phyloP scores from a whole-genome alignment of 768 basidiomycete species.

The Termitomyces titanicus region DNA sequence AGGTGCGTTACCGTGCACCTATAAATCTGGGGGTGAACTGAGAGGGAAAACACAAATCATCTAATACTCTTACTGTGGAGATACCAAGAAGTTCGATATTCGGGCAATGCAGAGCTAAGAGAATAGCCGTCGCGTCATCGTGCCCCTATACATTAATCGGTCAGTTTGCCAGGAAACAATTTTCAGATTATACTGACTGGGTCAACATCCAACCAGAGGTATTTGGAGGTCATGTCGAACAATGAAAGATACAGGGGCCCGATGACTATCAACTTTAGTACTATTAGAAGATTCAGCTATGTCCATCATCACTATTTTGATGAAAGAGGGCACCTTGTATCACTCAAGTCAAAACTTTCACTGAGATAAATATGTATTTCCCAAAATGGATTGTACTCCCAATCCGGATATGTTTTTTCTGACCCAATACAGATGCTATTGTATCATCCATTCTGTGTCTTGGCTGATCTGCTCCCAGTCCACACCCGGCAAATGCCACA shows the following conservation, averaged over 20 bases:
- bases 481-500: no score
- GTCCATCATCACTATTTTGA: no score
- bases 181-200: constrained; percentile 57
- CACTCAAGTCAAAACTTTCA: no score
- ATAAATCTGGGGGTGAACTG: not conserved
- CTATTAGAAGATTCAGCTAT: no score
- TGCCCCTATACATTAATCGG: constrained; percentile 55
- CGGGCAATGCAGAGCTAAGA: constrained; percentile 66
- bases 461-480: no score
- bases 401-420: no score
- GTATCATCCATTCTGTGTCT: no score
- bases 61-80: constrained; percentile 58
- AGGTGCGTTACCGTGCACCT: constrained; percentile 83
- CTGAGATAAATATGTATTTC: no score
- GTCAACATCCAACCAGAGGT: constrained; percentile 65
- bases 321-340: no score
- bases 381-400: no score
- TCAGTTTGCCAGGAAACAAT: not conserved
- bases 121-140: constrained; percentile 83
- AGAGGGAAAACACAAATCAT: not conserved
- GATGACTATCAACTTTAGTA: no score
- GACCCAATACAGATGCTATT: no score
- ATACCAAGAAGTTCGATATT: constrained; percentile 72
- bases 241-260: not conserved
- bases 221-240: not conserved